Evolutionary conservation across 805 yeast genomes (phyloP).

Genomic region (Blastobotrys parvus): DNA sequence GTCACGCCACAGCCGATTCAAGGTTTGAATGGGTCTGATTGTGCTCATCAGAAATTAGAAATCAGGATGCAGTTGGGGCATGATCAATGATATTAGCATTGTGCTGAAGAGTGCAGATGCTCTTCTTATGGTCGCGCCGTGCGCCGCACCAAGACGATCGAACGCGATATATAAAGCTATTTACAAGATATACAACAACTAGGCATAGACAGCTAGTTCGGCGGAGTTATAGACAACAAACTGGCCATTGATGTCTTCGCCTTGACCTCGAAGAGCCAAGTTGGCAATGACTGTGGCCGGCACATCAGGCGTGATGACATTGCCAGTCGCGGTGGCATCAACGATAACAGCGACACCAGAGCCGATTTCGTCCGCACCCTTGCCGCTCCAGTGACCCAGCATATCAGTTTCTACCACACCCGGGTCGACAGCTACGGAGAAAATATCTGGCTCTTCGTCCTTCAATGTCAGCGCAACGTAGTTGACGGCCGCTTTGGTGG

Average conservation of each 20-base stretch:
- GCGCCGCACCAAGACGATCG: too few species aligned
- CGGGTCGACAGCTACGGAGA: conserved; percentile 73
- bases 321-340: conserved; percentile 48
- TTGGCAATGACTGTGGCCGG: conserved; percentile 69
- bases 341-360: conserved; percentile 50
- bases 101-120: too few species aligned
- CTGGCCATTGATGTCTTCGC: conserved; percentile 51
- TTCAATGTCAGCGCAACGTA: conserved; percentile 62
- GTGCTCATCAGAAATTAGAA: too few species aligned
- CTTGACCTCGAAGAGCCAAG: conserved; percentile 54
- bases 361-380: conserved; percentile 51
- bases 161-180: too few species aligned
- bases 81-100: too few species aligned
- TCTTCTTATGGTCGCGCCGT: too few species aligned
- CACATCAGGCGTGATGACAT: conserved; percentile 56
- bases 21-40: conserved; percentile 10
- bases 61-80: too few species aligned
- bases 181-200: too few species aligned
- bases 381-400: conserved; percentile 74
- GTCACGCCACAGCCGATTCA: neutral
- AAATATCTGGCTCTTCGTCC: conserved; percentile 54
- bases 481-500: conserved; percentile 86
- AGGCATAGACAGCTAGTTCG: too few species aligned
- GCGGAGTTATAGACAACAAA: conserved; percentile 46
- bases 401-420: conserved; percentile 90